phyloP scores from a whole-genome alignment of 768 basidiomycete species.

The Amanita rubescens region DNA sequence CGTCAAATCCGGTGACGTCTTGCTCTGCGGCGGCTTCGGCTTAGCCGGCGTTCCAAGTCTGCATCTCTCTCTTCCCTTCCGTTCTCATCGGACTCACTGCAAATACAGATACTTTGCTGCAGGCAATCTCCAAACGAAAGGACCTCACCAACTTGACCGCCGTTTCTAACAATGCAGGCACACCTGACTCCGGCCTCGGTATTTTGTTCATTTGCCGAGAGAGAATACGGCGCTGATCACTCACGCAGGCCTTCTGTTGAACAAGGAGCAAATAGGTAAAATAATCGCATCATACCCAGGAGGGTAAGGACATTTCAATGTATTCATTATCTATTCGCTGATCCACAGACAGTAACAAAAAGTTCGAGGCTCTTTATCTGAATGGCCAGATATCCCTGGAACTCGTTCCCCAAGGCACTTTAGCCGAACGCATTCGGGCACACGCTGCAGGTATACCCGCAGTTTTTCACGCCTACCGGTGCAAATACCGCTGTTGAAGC shows the following conservation, averaged over 20 bases:
- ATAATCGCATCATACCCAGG: constrained; percentile 89
- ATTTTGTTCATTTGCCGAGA: constrained; percentile 7
- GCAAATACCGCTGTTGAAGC: constrained; percentile 78
- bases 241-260: constrained; percentile 59
- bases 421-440: constrained; percentile 82
- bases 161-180: constrained; percentile 85
- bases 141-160: constrained; percentile 73
- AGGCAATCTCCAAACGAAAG: constrained; percentile 64
- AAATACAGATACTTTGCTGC: constrained; percentile 70
- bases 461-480: constrained; percentile 91
- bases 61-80: neutral
- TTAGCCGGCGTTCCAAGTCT: constrained; percentile 82
- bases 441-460: constrained; percentile 89
- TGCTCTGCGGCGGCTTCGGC: constrained; percentile 87
- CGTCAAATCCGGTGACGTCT: constrained; percentile 69
- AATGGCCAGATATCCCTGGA: constrained; percentile 77
- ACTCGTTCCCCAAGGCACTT: constrained; percentile 87
- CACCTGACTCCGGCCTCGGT: constrained; percentile 67
- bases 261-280: constrained; percentile 69
- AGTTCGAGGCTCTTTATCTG: constrained; percentile 77
- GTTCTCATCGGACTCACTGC: neutral
- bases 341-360: constrained; percentile 59
- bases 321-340: neutral
- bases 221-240: constrained; percentile 4
- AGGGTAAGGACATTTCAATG: constrained; percentile 37